A percentile compares a stretch with the other conserved stretches of the same genome.
Evolutionary conservation across 2,329 filamentous ascomycete genomes (phyloP).

Genomic region (Alternaria solani): DNA sequence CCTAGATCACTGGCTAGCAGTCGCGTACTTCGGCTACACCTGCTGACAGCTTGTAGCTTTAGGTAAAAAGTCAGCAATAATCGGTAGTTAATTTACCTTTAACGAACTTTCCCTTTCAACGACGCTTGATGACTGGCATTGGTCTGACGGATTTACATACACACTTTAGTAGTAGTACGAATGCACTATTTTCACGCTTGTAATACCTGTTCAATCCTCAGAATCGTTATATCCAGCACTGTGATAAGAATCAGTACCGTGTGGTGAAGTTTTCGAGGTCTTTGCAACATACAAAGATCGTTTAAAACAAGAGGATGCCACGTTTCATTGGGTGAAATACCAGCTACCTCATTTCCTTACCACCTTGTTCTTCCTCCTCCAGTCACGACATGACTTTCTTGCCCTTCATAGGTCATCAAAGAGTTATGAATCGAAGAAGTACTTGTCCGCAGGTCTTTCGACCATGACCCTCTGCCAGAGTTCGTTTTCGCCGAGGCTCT

Average conservation of each 20-base stretch:
- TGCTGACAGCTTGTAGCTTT: not conserved
- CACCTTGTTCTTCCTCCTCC: no score
- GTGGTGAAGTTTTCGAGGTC: no score
- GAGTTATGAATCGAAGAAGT: not conserved
- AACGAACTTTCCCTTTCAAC: not conserved
- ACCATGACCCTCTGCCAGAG: constrained; percentile 5
- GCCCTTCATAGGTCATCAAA: no score
- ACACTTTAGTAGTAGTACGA: constrained; percentile 3
- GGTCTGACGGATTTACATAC: not conserved
- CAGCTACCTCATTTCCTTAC: no score
- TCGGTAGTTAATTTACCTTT: not conserved
- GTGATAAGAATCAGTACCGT: no score
- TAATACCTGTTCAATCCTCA: not conserved
- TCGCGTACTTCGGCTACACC: not conserved
- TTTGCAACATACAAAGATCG: no score
- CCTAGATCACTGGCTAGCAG: not conserved
- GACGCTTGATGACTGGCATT: not conserved
- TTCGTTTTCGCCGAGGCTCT: not conserved
- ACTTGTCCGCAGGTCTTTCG: not conserved
- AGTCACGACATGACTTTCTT: not conserved
- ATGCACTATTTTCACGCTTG: not conserved
- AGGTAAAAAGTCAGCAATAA: not conserved
- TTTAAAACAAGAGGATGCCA: no score
- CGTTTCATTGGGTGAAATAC: no score
- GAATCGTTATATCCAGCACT: not conserved